Evolutionary conservation across 2,329 filamentous ascomycete genomes (phyloP).

Genomic region (Bipolaris victoriae): DNA sequence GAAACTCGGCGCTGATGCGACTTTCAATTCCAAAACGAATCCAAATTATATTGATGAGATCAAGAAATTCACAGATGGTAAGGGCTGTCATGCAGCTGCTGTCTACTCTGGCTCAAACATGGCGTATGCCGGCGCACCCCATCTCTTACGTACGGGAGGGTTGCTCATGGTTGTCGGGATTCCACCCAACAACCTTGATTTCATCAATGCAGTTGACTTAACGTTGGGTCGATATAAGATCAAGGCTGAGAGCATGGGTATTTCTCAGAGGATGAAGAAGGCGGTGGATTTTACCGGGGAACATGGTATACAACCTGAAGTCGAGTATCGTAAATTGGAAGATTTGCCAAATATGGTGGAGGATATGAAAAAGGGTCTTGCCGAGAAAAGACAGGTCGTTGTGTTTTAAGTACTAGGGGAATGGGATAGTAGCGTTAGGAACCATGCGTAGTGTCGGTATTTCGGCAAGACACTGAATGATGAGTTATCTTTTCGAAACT

Average conservation of each 20-base stretch:
- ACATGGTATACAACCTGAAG: slow-evolving; percentile 51
- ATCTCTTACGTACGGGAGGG: slow-evolving; percentile 48
- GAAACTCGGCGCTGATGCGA: slow-evolving; percentile 50
- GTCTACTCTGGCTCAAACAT: slow-evolving; percentile 51
- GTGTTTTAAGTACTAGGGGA: slow-evolving; percentile 29
- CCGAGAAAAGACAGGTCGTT: slow-evolving; percentile 48
- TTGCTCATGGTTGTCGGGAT: slow-evolving; percentile 55
- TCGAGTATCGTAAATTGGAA: slow-evolving; percentile 50
- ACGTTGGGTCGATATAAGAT: slow-evolving; percentile 51
- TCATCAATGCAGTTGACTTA: slow-evolving; percentile 50
- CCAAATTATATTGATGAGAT: slow-evolving; percentile 49
- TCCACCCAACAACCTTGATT: slow-evolving; percentile 45
- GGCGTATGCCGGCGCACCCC: slow-evolving; percentile 48
- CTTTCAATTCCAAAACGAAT: slow-evolving; percentile 54
- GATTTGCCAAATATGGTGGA: slow-evolving; percentile 49
- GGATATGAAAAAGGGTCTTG: slow-evolving; percentile 49
- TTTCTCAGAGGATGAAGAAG: slow-evolving; percentile 53
- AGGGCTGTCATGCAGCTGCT: slow-evolving; percentile 52
- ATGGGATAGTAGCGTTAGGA: no score
- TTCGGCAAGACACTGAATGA: not conserved
- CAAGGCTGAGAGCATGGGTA: slow-evolving; percentile 53
- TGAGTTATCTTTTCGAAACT: no score
- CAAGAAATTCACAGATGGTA: slow-evolving; percentile 49
- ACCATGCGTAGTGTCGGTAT: no score
- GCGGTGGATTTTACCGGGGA: slow-evolving; percentile 54